Base-by-base conservation (phyloP, 2,329 filamentous ascomycete species). In the Teratosphaeria zuluensis region DNA sequence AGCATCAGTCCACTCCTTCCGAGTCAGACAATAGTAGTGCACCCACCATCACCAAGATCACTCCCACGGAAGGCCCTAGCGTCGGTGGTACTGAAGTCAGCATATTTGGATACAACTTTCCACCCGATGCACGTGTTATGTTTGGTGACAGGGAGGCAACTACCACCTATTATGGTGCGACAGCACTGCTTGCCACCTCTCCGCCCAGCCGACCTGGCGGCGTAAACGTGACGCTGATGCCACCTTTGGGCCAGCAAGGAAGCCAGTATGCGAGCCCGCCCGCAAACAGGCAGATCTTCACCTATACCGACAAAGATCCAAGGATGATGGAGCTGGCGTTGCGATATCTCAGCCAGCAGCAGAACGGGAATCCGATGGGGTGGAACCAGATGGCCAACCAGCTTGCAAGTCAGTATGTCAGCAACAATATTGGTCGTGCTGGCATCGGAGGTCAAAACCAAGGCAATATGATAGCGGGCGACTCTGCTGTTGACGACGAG, bases 71-170 rank as follows among this genome's bases (percentile, higher is more conserved):
- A 72, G 91, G 91, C 0, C 89, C 91, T 6, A 89, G 86, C 59
- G 84, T 84, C 38, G 91, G 91, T 60, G 91, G 91, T 51, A 91
- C 90, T 56, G 91, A 96, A 71, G 90, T 96, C 2, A 92, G 89
- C 0, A 83, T 94, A 58, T 78, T 95, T 8, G 91, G 92, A 19
- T 88, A 85, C 63, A 84, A 86, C 14, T 95, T 96, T 70, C 86
- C 85, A 63, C 86, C 88, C 73, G 84, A 84, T 1, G 80, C 95
- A 62, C 88, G 92, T 62, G 89, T 96, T 57, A 88, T 91, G 73
- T 96, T 96, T 71, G 92, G 92, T 21, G 84, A 87, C 61, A 79
- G 77, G 16, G 76, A 81, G 53, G 84, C 84, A 19, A 84, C 87
- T 0, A 92, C 89, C 1, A 90, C 88, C 0, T 94, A 83, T 70